Percentiles rank a stretch among this genome's conserved stretches.
Evolutionary conservation across 1,284 basidiomycete species (phyloP).

Genomic region (Moesziomyces globuligerus): DNA sequence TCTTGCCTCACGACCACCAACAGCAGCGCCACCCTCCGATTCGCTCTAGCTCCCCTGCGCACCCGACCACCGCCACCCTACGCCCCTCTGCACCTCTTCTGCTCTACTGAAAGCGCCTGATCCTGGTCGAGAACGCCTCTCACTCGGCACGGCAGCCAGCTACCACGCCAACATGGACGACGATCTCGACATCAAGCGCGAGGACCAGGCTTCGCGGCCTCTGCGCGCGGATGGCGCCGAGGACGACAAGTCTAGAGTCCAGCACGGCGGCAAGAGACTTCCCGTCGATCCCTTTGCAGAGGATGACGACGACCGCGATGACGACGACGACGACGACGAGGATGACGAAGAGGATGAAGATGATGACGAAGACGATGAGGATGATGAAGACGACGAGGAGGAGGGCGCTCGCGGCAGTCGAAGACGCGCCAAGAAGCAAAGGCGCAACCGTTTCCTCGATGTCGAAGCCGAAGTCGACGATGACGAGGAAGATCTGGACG

Average conservation of each 20-base stretch:
- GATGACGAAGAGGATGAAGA: conserved; percentile 62
- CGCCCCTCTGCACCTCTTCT: too few relatives aligned
- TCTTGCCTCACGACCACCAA: too few relatives aligned
- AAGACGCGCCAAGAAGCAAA: conserved; percentile 54
- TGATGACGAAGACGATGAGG: conserved; percentile 60
- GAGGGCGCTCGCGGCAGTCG: conserved; percentile 38
- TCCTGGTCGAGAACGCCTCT: too few relatives aligned
- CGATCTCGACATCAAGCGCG: conserved; percentile 38
- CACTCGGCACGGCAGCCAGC: not conserved
- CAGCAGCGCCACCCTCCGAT: too few relatives aligned
- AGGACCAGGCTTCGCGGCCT: conserved; percentile 7
- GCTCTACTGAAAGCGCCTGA: too few relatives aligned
- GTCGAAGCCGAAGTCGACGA: conserved; percentile 87
- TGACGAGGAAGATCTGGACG: conserved; percentile 69
- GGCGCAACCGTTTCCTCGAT: conserved; percentile 84
- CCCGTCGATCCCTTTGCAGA: conserved; percentile 45
- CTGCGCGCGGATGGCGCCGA: conserved; percentile 1
- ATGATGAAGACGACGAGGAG: conserved; percentile 54
- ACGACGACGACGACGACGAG: conserved; percentile 53
- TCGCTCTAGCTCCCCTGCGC: too few relatives aligned
- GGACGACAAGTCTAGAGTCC: conserved; percentile 11
- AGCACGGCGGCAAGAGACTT: conserved; percentile 31
- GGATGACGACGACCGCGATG: conserved; percentile 47
- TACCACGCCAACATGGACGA: conserved; percentile 20
- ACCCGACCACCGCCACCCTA: too few relatives aligned